A percentile compares a stretch with the other conserved stretches of the same genome.
phyloP scores from a whole-genome alignment of 495 filamentous ascomycete species.

The Aspergillus egyptiacus region DNA sequence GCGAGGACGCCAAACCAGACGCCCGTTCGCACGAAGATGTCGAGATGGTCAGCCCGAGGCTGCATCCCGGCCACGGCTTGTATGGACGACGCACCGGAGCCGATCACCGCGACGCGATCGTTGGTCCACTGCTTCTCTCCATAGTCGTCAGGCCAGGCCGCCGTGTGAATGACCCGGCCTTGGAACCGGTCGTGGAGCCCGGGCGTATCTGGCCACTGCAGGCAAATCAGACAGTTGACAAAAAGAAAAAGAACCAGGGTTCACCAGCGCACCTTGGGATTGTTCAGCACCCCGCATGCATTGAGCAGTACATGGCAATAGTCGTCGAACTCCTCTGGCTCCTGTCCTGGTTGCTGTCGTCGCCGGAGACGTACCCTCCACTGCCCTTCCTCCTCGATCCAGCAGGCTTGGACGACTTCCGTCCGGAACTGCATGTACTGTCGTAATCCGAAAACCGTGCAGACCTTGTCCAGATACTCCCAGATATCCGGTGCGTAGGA shows the following conservation, averaged over 20 bases:
- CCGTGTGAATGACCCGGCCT: neutral
- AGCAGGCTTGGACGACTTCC: neutral
- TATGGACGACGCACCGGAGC: neutral
- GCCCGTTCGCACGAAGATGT: neutral
- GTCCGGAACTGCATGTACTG: conserved; percentile 1
- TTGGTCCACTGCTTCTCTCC: neutral
- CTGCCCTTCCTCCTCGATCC: neutral
- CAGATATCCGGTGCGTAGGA: conserved; percentile 1
- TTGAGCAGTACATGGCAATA: conserved; percentile 1
- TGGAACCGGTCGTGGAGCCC: neutral
- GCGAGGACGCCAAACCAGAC: neutral
- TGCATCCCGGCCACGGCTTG: neutral
- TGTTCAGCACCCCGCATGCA: neutral
- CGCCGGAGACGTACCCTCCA: neutral
- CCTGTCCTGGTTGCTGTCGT: neutral
- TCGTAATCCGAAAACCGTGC: neutral
- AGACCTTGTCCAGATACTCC: neutral
- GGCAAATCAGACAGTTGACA: neutral
- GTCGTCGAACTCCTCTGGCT: neutral
- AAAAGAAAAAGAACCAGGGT: too few species aligned
- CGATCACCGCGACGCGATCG: neutral
- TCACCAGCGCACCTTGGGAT: neutral
- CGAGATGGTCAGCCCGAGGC: neutral
- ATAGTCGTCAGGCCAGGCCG: neutral
- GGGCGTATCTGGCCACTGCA: neutral